These are phyloP conservation scores for Pholiota microspora DNA, from an alignment of 768 basidiomycete genomes.

Conservation along the genomic window DNA sequence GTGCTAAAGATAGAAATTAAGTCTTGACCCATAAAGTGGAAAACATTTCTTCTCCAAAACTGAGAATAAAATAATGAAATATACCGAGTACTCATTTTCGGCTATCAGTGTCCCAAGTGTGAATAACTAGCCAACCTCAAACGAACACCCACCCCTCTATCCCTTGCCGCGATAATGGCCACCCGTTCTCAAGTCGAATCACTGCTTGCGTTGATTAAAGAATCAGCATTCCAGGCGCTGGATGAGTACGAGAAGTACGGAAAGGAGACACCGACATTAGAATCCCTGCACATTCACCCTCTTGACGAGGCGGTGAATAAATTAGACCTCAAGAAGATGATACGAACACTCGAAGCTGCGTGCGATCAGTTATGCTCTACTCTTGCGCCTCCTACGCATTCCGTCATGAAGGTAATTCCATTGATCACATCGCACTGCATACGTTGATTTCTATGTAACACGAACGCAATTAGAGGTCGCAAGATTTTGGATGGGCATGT, in stretches of 20 bases:
- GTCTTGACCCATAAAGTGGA: too few relatives aligned
- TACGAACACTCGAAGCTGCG: constrained; percentile 32
- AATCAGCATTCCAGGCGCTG: constrained; percentile 10
- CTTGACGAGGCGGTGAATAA: constrained; percentile 27
- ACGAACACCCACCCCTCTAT: background rate
- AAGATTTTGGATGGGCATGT: constrained; percentile 32
- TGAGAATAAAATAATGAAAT: too few relatives aligned
- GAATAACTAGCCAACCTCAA: background rate
- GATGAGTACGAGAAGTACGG: constrained; percentile 12
- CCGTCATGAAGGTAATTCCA: constrained; percentile 27
- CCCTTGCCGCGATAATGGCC: constrained; percentile 7
- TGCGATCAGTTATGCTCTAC: constrained; percentile 31
- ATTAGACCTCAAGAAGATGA: constrained; percentile 25
- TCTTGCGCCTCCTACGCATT: constrained; percentile 29
- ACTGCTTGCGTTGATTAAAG: constrained; percentile 10
- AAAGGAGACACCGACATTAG: constrained; percentile 28
- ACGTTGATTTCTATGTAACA: background rate
- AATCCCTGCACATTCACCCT: constrained; percentile 29
- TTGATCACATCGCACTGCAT: background rate
- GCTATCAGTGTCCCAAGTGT: background rate
- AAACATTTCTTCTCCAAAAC: too few relatives aligned
- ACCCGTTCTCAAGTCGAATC: constrained; percentile 12
- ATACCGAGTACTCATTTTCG: too few relatives aligned
- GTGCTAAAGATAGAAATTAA: too few relatives aligned
- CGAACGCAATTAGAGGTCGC: background rate